phyloP scores from a whole-genome alignment of 768 basidiomycete genomes.

The Kwoniella mangroviensis region DNA sequence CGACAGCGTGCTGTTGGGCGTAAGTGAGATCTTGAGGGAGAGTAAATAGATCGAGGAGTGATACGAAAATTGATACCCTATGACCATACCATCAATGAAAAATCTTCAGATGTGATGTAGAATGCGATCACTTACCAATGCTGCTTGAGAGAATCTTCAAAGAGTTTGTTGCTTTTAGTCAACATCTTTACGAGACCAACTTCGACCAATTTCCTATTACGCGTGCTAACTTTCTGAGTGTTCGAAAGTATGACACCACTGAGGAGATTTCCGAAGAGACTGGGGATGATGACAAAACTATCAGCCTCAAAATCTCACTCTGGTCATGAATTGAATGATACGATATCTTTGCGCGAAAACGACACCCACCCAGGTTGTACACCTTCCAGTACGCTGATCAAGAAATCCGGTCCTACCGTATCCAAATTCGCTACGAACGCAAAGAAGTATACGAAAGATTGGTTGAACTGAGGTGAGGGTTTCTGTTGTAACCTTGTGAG shows the following conservation, averaged over 20 bases:
- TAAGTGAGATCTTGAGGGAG: conserved; percentile 70
- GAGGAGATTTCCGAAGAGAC: conserved; percentile 80
- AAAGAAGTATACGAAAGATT: conserved; percentile 79
- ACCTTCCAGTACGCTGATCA: conserved; percentile 76
- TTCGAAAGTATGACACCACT: conserved; percentile 78
- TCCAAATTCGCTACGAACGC: conserved; percentile 76
- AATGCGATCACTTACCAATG: conserved; percentile 64
- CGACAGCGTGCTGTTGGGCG: conserved; percentile 40
- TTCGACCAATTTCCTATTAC: conserved; percentile 81
- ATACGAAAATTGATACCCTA: conserved; percentile 73
- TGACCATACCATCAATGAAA: neutral
- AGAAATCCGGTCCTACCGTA: conserved; percentile 75
- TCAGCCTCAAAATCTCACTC: neutral
- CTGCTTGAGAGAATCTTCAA: conserved; percentile 67
- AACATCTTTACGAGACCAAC: conserved; percentile 80
- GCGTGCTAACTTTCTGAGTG: conserved; percentile 74
- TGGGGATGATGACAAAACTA: conserved; percentile 42
- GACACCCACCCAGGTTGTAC: conserved; percentile 78
- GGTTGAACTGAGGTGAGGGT: conserved; percentile 86
- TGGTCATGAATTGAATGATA: conserved; percentile 24
- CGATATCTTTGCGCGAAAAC: neutral
- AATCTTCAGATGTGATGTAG: neutral
- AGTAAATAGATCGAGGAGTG: conserved; percentile 75
- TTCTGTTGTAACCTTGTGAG: conserved; percentile 83
- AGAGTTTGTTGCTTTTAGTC: conserved; percentile 73